Base-by-base conservation (phyloP, 139 green algal species). In the Axilococcus clingmanii region DNA sequence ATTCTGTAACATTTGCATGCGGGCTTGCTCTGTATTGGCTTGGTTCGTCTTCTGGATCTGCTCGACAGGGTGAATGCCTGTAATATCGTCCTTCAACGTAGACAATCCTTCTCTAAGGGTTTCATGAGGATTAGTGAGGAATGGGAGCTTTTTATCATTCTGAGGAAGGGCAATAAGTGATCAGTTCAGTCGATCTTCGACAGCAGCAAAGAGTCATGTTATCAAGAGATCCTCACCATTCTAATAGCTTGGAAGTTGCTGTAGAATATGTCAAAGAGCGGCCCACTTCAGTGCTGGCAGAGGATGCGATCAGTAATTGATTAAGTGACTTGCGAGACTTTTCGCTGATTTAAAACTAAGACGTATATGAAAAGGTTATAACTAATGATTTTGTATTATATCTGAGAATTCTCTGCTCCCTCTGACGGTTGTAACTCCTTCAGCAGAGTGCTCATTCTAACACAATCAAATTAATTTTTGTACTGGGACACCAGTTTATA, bases 61-160 rank as follows among this genome's bases (percentile, higher is more conserved):
- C 50, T 87, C 62, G 3, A 93, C 83, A 5, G 83, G 75, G 38
- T 93, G 83, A 29, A 28, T 46, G 1, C 43, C 31, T 5, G 48
- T n/a, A 0, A 58, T 63, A 25, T 77, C 74, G 40, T 91, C 82
- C 42, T 87, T 90, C 1, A 92, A 58, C 6, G 71, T 77, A 16
- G 58, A 36, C 11, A 93, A 58, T 1, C 83, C 83, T 27, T 83
- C 27, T 3, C 79, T 72, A 17, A 93, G 56, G 0, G 74, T 38
- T 42, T 93, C 83, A 44, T 83, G 77, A 4, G 80, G 65, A 19
- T 30, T 20, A 1, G 36, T 54, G 31, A 80, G 52, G 48, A 85
- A 73, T 0, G 83, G 82, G 25, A 93, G 58, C 43, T 36, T 64
- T 22, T 22, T 47, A 16, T 20, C 17, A 11, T 70, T 29, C 60